Evolutionary conservation across 495 filamentous ascomycete species (phyloP), one percentile per base, ranked within the genome.

Genomic region (Hypoxylon cercidicola): DNA sequence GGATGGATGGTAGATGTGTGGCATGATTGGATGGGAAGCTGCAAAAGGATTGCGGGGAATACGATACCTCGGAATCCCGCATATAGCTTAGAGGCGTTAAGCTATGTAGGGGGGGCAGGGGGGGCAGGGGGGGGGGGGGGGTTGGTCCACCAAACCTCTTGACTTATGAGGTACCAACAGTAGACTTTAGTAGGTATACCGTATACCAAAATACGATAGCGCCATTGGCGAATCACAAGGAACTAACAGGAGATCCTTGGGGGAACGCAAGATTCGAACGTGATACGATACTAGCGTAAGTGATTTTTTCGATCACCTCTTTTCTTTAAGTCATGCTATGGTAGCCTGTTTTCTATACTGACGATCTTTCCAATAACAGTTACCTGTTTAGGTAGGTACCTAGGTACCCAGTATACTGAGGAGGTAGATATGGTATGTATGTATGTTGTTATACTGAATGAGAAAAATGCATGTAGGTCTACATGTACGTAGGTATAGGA

Each of bases 291-390:
- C 6, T 43, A 43, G 40, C n/a, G 40, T 8, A 19, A 43, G 37
- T 5, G 3, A 11, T 37, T 15, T 16, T 40, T 40, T 32, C 10
- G 30, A 32, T 32, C 23, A 25, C 30, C 30, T 32, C 30, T 32
- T 32, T 32, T 32, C 30, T 32, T 32, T 32, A 32, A 32, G 30
- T 32, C 30, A 11, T 32, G 30, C 9, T 32, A 10, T 32, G 30
- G 30, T 32, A 32, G 30, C 30, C 37, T 40, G 37, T 40, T 40
- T 40, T 16, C 15, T 40, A n/a, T 40, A 40, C 37, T 32, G 30
- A 32, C 9, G 1, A 16, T 16, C 13, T 40, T 16, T 15, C 37
- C 2, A 40, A 40, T n/a, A 15, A 40, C 3, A 15, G 2, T 3
- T 40, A 16, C 12, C 37, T 15, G 37, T 40, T 40, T 2, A 6